Base-by-base conservation (phyloP, 2,329 filamentous ascomycete genomes). In the Beauveria asiatica region DNA sequence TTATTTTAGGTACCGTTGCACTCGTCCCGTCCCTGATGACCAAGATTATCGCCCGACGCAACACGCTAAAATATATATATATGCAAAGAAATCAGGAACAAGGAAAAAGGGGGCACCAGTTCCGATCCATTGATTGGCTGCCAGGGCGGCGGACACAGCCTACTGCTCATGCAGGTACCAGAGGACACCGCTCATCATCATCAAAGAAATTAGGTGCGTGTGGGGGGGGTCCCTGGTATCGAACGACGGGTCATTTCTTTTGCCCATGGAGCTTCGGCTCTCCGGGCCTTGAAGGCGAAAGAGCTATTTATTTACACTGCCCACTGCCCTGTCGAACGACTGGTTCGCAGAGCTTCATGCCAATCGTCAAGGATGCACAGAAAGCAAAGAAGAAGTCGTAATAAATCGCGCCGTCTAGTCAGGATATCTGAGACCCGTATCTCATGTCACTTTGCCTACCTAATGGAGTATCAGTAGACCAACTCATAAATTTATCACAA, bases 141-240 rank as follows among this genome's bases (percentile, higher is more conserved):
- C 45, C 21, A 30, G 17, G 55, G 44, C 13, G 7, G 4, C 19
- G n/a, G 27, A 25, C 46, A 39, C 25, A 46, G 41, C 48, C 57
- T 27, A 53, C 57, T 53, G 39, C 46, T 52, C 41, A 59, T 59
- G 57, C 57, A 59, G 57, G 57, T 59, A 59, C 57, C 57, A 52
- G 27, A 21, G 16, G n/a, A 27, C 6, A 42, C n/a, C 23, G 46
- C 57, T 23, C 49, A 60, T 55, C 57, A 45, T 55, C 50, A 60
- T 60, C 50, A 60, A 60, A 54, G 57, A 60, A 60, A 60, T 60
- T 33, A 60, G 57, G 57, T 60, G 57, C 33, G 57, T 55, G 51
- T 54, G 51, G 51, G 37, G 50, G 30, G 33, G 30, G 5, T 30
- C 41, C 1, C n/a, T 30, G 17, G 11, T 19, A 30, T 11, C 10